Conservation (phyloP, 495 filamentous ascomycete species). For the Aspergillus hancockii region DNA sequence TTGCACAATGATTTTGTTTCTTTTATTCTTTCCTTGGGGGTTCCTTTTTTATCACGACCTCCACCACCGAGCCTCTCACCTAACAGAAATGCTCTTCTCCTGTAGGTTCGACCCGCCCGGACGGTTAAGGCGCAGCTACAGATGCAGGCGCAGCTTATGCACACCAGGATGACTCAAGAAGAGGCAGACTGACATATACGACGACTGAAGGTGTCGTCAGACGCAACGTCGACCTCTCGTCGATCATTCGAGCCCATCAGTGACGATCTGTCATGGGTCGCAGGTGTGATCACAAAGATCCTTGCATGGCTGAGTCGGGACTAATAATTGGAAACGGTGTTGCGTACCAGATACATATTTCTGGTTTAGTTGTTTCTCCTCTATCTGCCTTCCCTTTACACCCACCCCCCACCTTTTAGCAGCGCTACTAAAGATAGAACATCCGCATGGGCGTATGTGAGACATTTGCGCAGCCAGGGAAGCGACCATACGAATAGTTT, state of each 20-base stretch:
- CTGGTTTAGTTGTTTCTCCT: not conserved
- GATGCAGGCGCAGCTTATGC: constrained; percentile 5
- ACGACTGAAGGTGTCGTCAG: constrained; percentile 7
- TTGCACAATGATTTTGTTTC: not conserved
- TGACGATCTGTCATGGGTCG: constrained; percentile 10
- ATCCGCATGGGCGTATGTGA: not conserved
- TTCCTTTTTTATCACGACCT: not conserved
- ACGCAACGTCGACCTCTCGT: constrained; percentile 11
- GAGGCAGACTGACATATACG: not conserved
- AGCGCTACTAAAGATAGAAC: not conserved
- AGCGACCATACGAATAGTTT: not conserved
- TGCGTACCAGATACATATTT: not conserved
- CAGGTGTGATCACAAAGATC: constrained; percentile 5
- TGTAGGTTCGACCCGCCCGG: constrained; percentile 12
- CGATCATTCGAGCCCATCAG: constrained; percentile 7
- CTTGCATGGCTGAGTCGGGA: constrained; percentile 1
- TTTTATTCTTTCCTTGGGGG: not conserved
- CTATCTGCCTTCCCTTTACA: not conserved
- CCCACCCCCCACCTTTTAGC: not conserved
- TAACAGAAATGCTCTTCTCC: not conserved
- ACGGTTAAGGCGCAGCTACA: constrained; percentile 6
- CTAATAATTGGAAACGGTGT: not conserved
- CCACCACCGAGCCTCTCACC: not conserved
- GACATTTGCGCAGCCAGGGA: not conserved
- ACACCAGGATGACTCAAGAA: not conserved